Base-by-base conservation (phyloP, 139 green algal species). In the Coccomyxa sp. region DNA sequence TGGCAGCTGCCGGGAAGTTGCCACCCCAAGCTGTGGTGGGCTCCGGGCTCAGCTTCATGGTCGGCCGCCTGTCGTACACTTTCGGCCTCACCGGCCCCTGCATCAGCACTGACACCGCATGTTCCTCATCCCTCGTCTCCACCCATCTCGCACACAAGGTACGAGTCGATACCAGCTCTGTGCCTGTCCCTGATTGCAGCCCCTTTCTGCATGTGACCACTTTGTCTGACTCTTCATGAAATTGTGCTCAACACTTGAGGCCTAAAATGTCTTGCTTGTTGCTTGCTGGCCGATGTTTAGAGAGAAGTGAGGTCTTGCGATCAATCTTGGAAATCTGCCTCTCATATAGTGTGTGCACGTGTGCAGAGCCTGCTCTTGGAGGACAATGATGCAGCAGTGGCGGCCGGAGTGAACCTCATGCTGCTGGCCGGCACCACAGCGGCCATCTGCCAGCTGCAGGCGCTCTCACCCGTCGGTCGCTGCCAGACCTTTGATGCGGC, bases 121-220 rank as follows among this genome's bases (percentile, higher is more conserved):
- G 95, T 90, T 97, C 93, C 17, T 96, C 94, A 17, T 96, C 92
- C 15, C 86, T 98, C 30, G 93, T 97, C 9, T 88, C 92, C n/a
- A 86, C 90, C 4, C 83, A 92, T 80, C 57, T 96, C 17, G 91
- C 92, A 4, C 76, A 85, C 77, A 85, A 51, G 18, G 82, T 81
- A 31, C 1, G 74, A 38, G 1, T 45, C 74, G 38, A 75, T 75
- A 27, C 67, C 21, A 75, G 67, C 67, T 75, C 38, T 51, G 38
- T 7, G 38, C 38, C 38, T 51, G 38, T 51, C 38, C 38, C 38
- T 11, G 7, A 51, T 3, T 51, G 38, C 38, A 51, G 3, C 38
- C 38, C 3, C 38, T 51, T 3, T 51, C 38, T 51, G 38, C 38
- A 51, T 51, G 38, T 51, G 38, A 7, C 38, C 38, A 11, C 38